Evolutionary conservation across 2,329 filamentous ascomycete genomes (phyloP), one percentile per base, ranked within the genome.

Genomic region (Penicillium decumbens): DNA sequence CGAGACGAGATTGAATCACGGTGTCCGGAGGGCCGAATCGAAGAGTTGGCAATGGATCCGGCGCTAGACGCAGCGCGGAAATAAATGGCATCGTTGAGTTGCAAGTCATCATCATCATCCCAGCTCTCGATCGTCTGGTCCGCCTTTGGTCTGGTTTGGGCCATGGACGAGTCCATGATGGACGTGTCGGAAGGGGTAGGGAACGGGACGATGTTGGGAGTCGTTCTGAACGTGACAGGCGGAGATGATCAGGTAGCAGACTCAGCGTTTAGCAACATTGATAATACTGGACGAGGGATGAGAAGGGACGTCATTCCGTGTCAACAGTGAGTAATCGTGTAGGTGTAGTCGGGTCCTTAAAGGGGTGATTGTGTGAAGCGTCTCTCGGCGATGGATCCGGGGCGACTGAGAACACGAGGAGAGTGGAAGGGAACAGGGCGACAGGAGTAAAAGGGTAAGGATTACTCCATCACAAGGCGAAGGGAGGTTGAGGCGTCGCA

Each of bases 1-100:
- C 88, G 86, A 50, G 88, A 95, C 1, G 91, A 95, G 48, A 87
- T 82, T 15, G 87, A 90, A 62, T 90, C 87, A 56, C 88, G 82
- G 53, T 82, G 79, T 51, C 67, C 69, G 10, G 71, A 73, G 29
- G 66, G 69, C 25, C 69, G 68, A 40, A 70, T 59, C 41, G 73
- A 75, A 33, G 68, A 72, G 28, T 70, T 72, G 12, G 72, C 69
- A 33, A 75, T 62, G 8, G 74, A 75, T 9, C 74, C 75, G 38
- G 72, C 68, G 28, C 69, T 71, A 23, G 75, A 77, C 24, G 69
- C 66, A 42, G 70, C 65, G 38, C 73, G 72, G 41, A 77, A 68
- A 23, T 76, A 73, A 32, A 74, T 60, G 41, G 74, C 73, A 37
- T 76, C 74, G 37, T 67, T 65, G 51, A 72, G 73, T 60, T 76